Percentiles rank a stretch among this genome's conserved stretches.
Evolutionary conservation across 176 grass and related monocot species (phyloP).

Genomic region (Typha latifolia): DNA sequence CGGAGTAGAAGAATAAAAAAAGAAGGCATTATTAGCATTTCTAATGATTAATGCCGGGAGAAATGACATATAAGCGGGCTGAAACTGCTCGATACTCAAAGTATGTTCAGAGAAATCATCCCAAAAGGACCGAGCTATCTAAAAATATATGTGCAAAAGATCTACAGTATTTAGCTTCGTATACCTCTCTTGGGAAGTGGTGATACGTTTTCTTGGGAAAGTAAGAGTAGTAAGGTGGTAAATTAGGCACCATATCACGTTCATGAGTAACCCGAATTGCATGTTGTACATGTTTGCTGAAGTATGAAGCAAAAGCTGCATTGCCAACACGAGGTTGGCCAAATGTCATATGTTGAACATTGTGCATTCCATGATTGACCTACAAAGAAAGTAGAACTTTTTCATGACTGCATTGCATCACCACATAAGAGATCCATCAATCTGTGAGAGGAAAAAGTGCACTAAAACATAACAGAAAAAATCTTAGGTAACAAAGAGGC

Average conservation of each 20-base stretch:
- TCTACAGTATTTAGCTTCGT: neutral
- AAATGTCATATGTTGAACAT: slow-evolving; percentile 48
- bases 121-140: no score
- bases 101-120: neutral
- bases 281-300: slow-evolving; percentile 40
- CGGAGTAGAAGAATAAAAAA: neutral
- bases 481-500: no score
- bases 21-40: neutral
- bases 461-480: neutral
- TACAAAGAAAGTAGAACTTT: slow-evolving; percentile 14
- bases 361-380: slow-evolving; percentile 37
- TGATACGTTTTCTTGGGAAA: slow-evolving; percentile 40
- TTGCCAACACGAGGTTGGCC: slow-evolving; percentile 69
- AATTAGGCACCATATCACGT: slow-evolving; percentile 59
- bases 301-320: slow-evolving; percentile 46
- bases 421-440: neutral
- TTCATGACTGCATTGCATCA: neutral
- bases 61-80: neutral
- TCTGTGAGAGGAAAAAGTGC: neutral
- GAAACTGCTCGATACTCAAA: neutral
- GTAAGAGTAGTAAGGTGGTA: slow-evolving; percentile 62
- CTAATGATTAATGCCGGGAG: neutral
- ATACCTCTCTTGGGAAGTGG: slow-evolving; percentile 55
- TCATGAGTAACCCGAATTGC: slow-evolving; percentile 45
- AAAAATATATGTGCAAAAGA: no score